Base-by-base conservation (phyloP, 2,329 filamentous ascomycete species). In the Colletotrichum kahawae region DNA sequence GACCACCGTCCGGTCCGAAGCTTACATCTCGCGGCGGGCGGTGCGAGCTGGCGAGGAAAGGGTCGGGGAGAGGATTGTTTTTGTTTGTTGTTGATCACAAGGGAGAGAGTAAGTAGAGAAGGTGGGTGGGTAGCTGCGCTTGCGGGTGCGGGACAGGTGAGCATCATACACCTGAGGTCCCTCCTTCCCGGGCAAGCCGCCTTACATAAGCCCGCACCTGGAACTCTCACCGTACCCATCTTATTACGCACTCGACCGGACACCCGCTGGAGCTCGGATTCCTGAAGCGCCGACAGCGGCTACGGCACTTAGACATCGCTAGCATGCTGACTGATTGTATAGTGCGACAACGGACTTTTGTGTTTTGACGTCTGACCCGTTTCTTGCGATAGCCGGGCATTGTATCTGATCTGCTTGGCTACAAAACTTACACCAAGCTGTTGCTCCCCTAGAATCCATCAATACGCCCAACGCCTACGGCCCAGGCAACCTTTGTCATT, bases 21-120 rank as follows among this genome's bases (percentile, higher is more conserved):
- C 63, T 75, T 60, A 75, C 73, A 75, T 75, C 73, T 73, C 73
- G 69, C 69, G 69, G 43, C 12, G 57, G 27, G 43, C 48, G 57
- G 48, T 43, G 51, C 21, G 31, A 68, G 24, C 64, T 68, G 57
- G 24, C 18, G 24, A 57, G 48, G 18, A 60, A 48, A 21, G 36
- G 24, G 29, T 34, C 18, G 18, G 16, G 6, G 56, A 59, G 24
- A 27, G 18, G 27, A 36, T n/a, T 27, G 14, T 29, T 36, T 34
- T 62, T 60, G 69, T 75, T 75, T 75, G 69, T 75, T 75, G 64
- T 75, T 75, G 63, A 73, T 51, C 69, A 72, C 43, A 71, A 73
- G 73, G 69, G 64, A 68, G 73, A 75, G 57, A 38, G 27, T 36
- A 21, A 51, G 12, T 7, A 48, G 43, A 48, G 43, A 48, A 48